Conservation (phyloP, 768 basidiomycete genomes). For the Tricholoma terreum region DNA sequence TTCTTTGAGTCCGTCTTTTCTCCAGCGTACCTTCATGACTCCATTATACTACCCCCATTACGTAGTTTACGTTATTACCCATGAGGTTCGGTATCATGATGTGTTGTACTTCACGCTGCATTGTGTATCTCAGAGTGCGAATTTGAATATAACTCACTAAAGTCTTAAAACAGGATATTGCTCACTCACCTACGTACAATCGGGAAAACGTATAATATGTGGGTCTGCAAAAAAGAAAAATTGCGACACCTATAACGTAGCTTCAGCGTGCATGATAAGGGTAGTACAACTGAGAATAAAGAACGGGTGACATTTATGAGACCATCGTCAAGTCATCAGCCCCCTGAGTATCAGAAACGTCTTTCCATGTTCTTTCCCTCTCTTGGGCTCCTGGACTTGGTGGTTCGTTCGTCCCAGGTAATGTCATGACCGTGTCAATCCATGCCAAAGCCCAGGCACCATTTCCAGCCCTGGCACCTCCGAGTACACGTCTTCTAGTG, state of each 20-base stretch:
- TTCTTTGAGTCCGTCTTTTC: neutral
- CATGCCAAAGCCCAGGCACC: slow-evolving; percentile 81
- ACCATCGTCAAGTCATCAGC: neutral
- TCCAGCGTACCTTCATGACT: neutral
- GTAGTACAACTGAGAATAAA: neutral
- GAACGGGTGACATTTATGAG: neutral
- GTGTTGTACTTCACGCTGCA: too few species aligned
- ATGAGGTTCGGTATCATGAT: too few species aligned
- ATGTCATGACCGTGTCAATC: slow-evolving; percentile 60
- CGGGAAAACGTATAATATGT: too few species aligned
- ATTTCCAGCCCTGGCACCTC: slow-evolving; percentile 73
- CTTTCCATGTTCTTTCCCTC: neutral
- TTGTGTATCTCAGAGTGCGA: too few species aligned
- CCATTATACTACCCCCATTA: neutral
- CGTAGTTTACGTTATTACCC: neutral
- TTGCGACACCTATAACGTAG: too few species aligned
- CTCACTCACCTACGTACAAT: too few species aligned
- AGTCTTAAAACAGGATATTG: too few species aligned
- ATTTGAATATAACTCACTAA: too few species aligned
- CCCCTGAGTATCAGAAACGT: neutral
- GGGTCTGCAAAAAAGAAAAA: too few species aligned
- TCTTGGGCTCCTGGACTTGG: neutral
- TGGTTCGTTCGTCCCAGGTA: slow-evolving; percentile 1
- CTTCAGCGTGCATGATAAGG: too few species aligned
- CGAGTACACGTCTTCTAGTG: slow-evolving; percentile 48